These are phyloP conservation scores for Pyropia haitanensis DNA, from an alignment of 23 red algal species.

Conservation along the genomic window DNA sequence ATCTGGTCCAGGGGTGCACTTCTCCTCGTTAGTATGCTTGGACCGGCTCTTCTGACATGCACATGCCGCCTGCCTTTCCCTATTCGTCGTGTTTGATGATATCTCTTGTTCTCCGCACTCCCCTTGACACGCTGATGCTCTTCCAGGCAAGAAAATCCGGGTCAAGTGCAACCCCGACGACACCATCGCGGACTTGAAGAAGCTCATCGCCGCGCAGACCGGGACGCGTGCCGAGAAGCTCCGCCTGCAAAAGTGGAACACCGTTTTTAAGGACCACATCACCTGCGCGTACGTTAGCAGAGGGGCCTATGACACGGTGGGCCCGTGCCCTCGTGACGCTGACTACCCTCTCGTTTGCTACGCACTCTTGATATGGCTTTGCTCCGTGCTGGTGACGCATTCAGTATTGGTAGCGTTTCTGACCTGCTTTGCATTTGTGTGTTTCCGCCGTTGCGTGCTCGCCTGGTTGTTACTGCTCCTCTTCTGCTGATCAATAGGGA, in stretches of 20 bases:
- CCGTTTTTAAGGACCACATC: constrained; percentile 82
- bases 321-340: neutral
- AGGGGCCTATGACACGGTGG: neutral
- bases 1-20: neutral
- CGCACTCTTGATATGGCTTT: neutral
- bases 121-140: neutral
- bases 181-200: constrained; percentile 73
- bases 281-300: constrained; percentile 46
- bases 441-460: neutral
- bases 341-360: neutral
- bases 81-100: too few relatives aligned
- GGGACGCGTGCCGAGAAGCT: constrained; percentile 80
- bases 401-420: neutral
- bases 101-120: too few relatives aligned
- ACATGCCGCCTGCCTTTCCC: too few relatives aligned
- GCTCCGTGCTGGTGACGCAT: neutral
- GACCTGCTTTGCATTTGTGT: neutral
- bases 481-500: constrained; percentile 12
- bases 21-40: neutral
- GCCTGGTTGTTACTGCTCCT: neutral
- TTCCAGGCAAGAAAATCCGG: constrained; percentile 26
- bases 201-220: constrained; percentile 66
- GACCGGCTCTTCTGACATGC: neutral
- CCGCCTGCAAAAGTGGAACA: constrained; percentile 71
- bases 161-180: constrained; percentile 91